Evolutionary conservation across 2,329 filamentous ascomycete species (phyloP).

Genomic region (Scedosporium aurantiacum): DNA sequence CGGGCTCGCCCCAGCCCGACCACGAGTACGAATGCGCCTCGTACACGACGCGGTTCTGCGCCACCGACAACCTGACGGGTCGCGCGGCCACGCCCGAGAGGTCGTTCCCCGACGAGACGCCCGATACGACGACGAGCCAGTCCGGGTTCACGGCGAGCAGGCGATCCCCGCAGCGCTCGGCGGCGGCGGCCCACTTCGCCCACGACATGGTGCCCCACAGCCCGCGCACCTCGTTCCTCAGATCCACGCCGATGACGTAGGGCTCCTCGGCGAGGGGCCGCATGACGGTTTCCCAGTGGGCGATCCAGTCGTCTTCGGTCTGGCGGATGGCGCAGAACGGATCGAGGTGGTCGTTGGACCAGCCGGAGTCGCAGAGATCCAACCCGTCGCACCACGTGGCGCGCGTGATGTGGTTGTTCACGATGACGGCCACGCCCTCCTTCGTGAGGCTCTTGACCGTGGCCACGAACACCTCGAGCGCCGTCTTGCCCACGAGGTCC

Average conservation of each 20-base stretch:
- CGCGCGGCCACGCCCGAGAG: constrained; percentile 42
- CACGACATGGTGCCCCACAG: constrained; percentile 60
- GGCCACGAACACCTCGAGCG: constrained; percentile 51
- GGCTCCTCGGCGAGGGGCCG: constrained; percentile 44
- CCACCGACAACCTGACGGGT: constrained; percentile 44
- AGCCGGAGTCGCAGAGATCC: constrained; percentile 55
- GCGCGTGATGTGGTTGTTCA: constrained; percentile 62
- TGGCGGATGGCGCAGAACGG: constrained; percentile 49
- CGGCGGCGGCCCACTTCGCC: constrained; percentile 51
- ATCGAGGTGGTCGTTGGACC: constrained; percentile 54
- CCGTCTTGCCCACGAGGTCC: constrained; percentile 44
- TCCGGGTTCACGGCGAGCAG: constrained; percentile 47
- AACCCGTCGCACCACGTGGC: constrained; percentile 60
- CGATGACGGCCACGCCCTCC: constrained; percentile 51
- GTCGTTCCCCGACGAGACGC: constrained; percentile 57
- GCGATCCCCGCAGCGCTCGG: constrained; percentile 51
- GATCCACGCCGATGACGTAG: constrained; percentile 53
- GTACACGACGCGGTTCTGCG: constrained; percentile 47
- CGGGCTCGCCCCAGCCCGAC: constrained; percentile 53
- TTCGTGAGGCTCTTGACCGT: constrained; percentile 48
- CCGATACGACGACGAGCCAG: constrained; percentile 59
- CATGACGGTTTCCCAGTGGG: constrained; percentile 57
- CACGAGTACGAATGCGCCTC: constrained; percentile 58
- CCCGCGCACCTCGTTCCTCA: constrained; percentile 59
- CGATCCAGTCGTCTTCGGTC: constrained; percentile 55